phyloP scores from a whole-genome alignment of 78 protist genomes.

The Capsaspora owczarzaki region DNA sequence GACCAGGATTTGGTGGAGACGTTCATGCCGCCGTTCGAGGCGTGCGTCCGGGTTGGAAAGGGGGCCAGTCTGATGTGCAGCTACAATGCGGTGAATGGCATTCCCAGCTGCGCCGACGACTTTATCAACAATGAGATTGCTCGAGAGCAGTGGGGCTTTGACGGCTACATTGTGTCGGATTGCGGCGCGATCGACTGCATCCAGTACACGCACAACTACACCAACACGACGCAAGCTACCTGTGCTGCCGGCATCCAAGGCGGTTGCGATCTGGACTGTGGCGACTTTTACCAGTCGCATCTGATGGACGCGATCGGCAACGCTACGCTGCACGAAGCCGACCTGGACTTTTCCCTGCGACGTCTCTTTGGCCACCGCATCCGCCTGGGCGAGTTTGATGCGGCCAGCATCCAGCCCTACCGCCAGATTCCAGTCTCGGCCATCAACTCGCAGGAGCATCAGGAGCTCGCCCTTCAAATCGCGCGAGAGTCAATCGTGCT shows the following conservation, averaged over 20 bases:
- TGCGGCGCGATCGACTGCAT: slow-evolving; percentile 9
- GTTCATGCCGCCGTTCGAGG: slow-evolving; percentile 19
- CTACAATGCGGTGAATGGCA: slow-evolving; percentile 45
- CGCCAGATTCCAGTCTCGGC: too few relatives aligned
- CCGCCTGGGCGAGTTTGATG: slow-evolving; percentile 34
- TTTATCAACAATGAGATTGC: neutral
- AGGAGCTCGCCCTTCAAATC: slow-evolving; percentile 11
- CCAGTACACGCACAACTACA: neutral
- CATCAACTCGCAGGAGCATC: slow-evolving; percentile 10
- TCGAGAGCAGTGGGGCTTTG: slow-evolving; percentile 22
- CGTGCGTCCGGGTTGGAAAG: neutral
- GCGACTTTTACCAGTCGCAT: neutral
- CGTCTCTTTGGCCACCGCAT: neutral
- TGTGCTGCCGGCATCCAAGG: neutral
- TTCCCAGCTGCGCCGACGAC: slow-evolving; percentile 30
- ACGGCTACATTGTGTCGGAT: slow-evolving; percentile 4
- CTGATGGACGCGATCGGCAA: neutral
- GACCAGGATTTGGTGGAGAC: neutral
- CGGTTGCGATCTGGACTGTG: neutral
- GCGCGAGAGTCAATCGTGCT: slow-evolving; percentile 14
- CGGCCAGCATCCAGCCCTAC: slow-evolving; percentile 6
- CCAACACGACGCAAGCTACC: neutral
- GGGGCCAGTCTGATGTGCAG: slow-evolving; percentile 20
- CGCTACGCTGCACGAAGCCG: neutral
- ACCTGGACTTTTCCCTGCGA: neutral